Evolutionary conservation across 306 rosid species (phyloP), one percentile per base, ranked within the genome.

Genomic region (Lathyrus sativus): DNA sequence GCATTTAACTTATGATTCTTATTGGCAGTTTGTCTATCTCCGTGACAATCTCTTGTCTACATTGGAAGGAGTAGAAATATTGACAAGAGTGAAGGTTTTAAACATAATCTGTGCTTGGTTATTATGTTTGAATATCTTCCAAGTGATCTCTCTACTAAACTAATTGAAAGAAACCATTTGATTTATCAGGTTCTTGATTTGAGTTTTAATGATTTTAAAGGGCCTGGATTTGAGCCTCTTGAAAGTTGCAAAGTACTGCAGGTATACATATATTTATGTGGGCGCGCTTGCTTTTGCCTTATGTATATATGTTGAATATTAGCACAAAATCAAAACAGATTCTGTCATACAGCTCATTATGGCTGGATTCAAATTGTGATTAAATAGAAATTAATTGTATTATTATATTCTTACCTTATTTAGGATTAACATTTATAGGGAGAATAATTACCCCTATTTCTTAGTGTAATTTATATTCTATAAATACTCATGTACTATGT

Each of bases 171-270:
- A 71, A 51, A 17, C 26, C 46, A 12, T 74, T 78, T 77, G 48
- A 37, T 67, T 60, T 80, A 33, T 61, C 83, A 93, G 99, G 99
- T 95, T 88, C 97, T 95, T 67, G 97, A 95, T 83, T 83, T 95
- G 84, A 95, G 99, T 82, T 95, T 95, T 80, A 95, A 95, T 80
- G 95, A 88, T 66, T 95, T 95, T 81, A 90, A 90, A 79, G 99
- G 97, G 49, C 99, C 97, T 68, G 99, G 96, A 73, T 95, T 95
- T 81, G 99, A 95, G 76, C 99, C 99, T 76, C 96, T 95, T 59
- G 95, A 88, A 72, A 88, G 80, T 85, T 95, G 99, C 81, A 85
- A 79, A 82, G 87, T 88, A 70, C 84, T 95, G 63, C 99, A 95
- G 97, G 99, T 90, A 43, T 78, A 61, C 57, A 41, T 38, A 6